Conservation (phyloP, 176 grass and related monocot species). For the Secale cereale region DNA sequence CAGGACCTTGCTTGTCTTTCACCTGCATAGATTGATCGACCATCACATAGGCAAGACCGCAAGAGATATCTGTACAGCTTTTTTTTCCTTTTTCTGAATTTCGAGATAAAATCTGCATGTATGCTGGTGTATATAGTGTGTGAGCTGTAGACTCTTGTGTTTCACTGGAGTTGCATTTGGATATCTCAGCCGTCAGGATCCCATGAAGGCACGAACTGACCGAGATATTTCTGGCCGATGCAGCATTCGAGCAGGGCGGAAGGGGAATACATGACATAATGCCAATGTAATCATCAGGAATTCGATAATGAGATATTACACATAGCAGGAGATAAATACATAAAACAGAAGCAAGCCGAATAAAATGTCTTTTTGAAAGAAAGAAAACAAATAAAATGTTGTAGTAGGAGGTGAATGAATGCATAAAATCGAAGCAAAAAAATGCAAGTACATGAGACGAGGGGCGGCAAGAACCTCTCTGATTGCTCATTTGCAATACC, state of each 20-base stretch:
- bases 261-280: not conserved
- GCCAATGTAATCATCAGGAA: not conserved
- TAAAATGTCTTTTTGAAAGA: no score
- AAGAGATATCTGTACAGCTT: not conserved
- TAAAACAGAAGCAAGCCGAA: not conserved
- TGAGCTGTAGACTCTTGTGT: not conserved
- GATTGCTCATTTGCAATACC: not conserved
- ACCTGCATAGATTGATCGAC: not conserved
- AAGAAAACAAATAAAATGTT: no score
- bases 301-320: not conserved
- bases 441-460: not conserved
- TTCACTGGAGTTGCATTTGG: no score
- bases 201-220: not conserved
- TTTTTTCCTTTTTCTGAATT: not conserved
- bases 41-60: not conserved
- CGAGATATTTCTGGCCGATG: not conserved
- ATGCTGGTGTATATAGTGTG: not conserved
- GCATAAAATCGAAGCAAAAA: not conserved
- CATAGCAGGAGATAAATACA: not conserved
- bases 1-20: not conserved
- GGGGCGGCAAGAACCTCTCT: not conserved
- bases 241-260: not conserved
- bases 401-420: not conserved
- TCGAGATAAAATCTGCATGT: slow-evolving; percentile 5
- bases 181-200: no score